Conservation (phyloP, 352 stramenopile species). For the Phytophthora cryptogea region DNA sequence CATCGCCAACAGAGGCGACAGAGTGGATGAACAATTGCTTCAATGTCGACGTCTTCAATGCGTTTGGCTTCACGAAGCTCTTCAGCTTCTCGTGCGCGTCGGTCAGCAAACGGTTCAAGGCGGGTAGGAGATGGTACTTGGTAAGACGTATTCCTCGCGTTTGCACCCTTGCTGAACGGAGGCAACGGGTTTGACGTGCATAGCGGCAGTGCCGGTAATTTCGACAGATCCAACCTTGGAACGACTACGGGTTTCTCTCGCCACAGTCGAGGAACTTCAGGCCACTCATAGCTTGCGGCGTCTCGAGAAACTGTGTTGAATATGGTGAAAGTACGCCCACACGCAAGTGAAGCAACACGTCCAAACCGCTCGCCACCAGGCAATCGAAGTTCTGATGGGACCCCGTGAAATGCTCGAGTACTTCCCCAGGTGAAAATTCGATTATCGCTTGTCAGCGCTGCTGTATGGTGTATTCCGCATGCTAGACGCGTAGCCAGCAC, state of each 20-base stretch:
- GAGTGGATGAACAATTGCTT: slow-evolving; percentile 66
- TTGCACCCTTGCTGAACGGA: slow-evolving; percentile 33
- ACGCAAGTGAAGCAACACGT: slow-evolving; percentile 61
- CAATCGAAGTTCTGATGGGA: slow-evolving; percentile 42
- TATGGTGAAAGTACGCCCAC: slow-evolving; percentile 72
- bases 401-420: slow-evolving; percentile 47
- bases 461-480: slow-evolving; percentile 73
- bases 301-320: slow-evolving; percentile 71
- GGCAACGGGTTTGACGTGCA: slow-evolving; percentile 45
- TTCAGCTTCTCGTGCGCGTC: slow-evolving; percentile 30
- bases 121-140: slow-evolving; percentile 32
- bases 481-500: slow-evolving; percentile 47
- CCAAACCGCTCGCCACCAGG: slow-evolving; percentile 41
- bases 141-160: slow-evolving; percentile 8
- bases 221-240: slow-evolving; percentile 52
- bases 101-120: slow-evolving; percentile 62
- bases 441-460: slow-evolving; percentile 53
- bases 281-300: slow-evolving; percentile 59
- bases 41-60: slow-evolving; percentile 70
- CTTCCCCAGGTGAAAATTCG: slow-evolving; percentile 76
- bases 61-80: slow-evolving; percentile 44
- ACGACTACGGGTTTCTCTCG: slow-evolving; percentile 45
- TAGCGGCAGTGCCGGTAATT: slow-evolving; percentile 41
- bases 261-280: slow-evolving; percentile 57
- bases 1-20: slow-evolving; percentile 82